Evolutionary conservation across 306 rosid species (phyloP), one percentile per base, ranked within the genome.

Genomic region (Cicer judaicum): DNA sequence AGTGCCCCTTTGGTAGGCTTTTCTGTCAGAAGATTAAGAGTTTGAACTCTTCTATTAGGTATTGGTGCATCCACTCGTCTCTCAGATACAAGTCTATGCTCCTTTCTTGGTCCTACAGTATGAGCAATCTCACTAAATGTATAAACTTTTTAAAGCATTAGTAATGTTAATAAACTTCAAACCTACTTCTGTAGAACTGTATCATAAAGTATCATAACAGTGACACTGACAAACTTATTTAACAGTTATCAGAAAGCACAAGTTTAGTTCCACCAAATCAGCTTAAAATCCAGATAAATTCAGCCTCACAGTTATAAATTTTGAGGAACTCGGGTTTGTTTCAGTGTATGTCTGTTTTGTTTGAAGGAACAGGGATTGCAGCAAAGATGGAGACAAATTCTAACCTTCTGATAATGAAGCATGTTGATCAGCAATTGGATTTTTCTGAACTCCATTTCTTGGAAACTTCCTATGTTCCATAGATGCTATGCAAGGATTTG

Each of bases 331-430:
- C 6, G 10, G 34, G 34, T 55, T 55, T 55, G 21, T 36, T 12
- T 46, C 9, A 2, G n/a, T 29, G 16, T 14, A 19, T 47, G 36
- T 50, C 2, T 63, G 42, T 40, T 36, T 16, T 62, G 47, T 19
- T 21, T 10, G 7, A 62, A 70, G 61, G 16, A 56, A 53, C 5
- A 42, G 6, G 52, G 39, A 39, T 55, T 39, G 68, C 29, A 54
- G 24, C 39, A 53, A 36, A 15, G 18, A 54, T 29, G 48, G 59
- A 64, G 9, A 72, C 11, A 10, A 39, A 80, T 15, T 69, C 39
- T 81, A 59, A 90, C 96, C 87, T 84, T 72, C 52, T 4, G 80
- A 40, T 48, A 69, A 14, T 41, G 79, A 59, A 75, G 80, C 67
- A 18, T 57, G 78, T 64, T 78, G 82, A 73, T 67, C 47, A 34